phyloP scores from a whole-genome alignment of 768 basidiomycete genomes.

The Jaapia argillacea region DNA sequence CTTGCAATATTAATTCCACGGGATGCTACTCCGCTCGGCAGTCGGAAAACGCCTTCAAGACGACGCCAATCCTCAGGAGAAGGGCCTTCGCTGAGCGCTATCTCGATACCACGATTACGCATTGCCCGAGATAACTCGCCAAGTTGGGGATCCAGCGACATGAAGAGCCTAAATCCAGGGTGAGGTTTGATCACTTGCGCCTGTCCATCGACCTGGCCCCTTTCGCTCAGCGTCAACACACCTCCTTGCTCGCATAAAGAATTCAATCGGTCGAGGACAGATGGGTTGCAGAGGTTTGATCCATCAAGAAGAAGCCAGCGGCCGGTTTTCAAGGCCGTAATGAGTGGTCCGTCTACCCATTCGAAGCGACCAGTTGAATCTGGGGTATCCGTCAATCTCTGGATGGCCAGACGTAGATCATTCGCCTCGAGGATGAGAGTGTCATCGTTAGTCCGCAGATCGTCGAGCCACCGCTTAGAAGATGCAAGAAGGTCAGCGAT shows the following conservation, averaged over 20 bases:
- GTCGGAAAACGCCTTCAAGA: too few relatives aligned
- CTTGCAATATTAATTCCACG: too few relatives aligned
- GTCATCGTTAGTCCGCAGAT: background rate
- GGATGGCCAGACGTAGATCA: conserved; percentile 14
- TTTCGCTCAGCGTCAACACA: conserved; percentile 75
- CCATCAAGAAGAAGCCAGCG: conserved; percentile 87
- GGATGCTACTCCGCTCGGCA: too few relatives aligned
- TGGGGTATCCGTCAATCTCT: conserved; percentile 11
- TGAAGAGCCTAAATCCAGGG: conserved; percentile 83
- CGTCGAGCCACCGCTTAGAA: background rate
- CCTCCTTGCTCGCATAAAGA: conserved; percentile 90
- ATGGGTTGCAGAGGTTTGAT: conserved; percentile 91
- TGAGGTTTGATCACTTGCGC: conserved; percentile 76
- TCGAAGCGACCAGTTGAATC: conserved; percentile 56
- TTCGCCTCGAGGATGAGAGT: conserved; percentile 3
- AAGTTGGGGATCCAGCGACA: conserved; percentile 84
- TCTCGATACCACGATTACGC: conserved; percentile 94
- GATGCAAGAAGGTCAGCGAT: background rate
- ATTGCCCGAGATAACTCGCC: conserved; percentile 96
- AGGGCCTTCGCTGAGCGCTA: conserved; percentile 24
- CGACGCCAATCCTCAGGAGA: too few relatives aligned
- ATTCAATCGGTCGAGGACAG: conserved; percentile 93
- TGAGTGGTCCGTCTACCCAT: conserved; percentile 92
- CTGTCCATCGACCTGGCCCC: conserved; percentile 70
- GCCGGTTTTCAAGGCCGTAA: conserved; percentile 77